Base-by-base conservation (phyloP, 106 monocot genomes). In the Dioscorea dumetorum region DNA sequence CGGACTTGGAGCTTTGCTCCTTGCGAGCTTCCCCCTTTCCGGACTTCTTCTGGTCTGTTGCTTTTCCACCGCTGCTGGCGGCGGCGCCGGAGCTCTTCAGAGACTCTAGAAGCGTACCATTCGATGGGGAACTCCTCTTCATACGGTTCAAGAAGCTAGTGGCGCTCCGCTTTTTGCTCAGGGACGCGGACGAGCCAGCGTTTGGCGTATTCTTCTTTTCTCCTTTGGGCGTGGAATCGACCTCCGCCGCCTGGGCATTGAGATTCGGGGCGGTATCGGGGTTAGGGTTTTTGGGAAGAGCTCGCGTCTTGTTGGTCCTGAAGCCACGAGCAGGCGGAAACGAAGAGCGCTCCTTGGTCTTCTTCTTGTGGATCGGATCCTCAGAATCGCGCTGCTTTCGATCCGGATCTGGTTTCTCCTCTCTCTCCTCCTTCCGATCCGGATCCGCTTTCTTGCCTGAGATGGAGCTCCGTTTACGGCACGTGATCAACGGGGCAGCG, bases 81-180 rank as follows among this genome's bases (percentile, higher is more conserved):
- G 49, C 57, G 17, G 52, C 51, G 15, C 34, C 17, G 15, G 62
- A 50, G 28, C 58, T 32, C 75, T 76, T 68, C 49, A 24, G 16
- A 58, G 50, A 67, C 68, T 75, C 69, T 64, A 54, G 54, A 49
- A 66, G 10, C 20, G 80, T 48, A 64, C 72, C 79, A 57, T 66
- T 76, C 22, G 75, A 41, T 8, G 76, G 32, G 3, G 54, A 54
- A 19, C 54, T 58, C 32, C 68, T 49, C 16, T 77, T 89, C 76
- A 89, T 62, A 59, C 88, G 78, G 48, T 74, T 76, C 5, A 89
- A 56, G 64, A 89, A 89, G 19, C 60, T 62, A 16, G 75, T 82
- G 12, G 85, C 88, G 49, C 75, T 76, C 21, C 79, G 63, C 72
- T 89, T 89, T 71, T 89, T 89, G 5, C 82, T 58, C 0, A 57